These are phyloP conservation scores for Delphinella strobiligena DNA, from an alignment of 2,329 filamentous ascomycete genomes.

Conservation along the genomic window DNA sequence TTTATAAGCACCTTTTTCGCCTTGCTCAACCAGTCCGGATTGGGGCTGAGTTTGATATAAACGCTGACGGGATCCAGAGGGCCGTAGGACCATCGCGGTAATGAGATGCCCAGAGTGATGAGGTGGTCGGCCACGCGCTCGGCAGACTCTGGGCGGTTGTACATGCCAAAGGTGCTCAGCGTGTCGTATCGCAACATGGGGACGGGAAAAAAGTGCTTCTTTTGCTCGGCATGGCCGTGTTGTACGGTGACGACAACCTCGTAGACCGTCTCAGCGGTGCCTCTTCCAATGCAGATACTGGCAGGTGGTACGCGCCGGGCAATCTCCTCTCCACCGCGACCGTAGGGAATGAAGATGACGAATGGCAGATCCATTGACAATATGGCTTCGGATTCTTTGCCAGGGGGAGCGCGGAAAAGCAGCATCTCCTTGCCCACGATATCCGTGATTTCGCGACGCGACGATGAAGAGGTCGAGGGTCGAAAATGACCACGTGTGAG, in stretches of 20 bases:
- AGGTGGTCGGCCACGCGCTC: conserved; percentile 80
- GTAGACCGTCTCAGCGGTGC: conserved; percentile 94
- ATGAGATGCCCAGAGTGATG: conserved; percentile 79
- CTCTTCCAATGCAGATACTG: conserved; percentile 76
- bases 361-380: conserved; percentile 96
- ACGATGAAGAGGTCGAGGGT: conserved; percentile 40
- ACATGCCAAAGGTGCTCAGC: conserved; percentile 97
- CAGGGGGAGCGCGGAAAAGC: conserved; percentile 73
- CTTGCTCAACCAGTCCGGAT: conserved; percentile 82
- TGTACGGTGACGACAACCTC: conserved; percentile 94
- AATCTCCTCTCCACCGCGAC: conserved; percentile 78
- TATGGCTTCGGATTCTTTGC: conserved; percentile 76
- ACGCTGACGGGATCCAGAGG: conserved; percentile 91
- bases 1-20: conserved; percentile 86
- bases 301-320: conserved; percentile 85
- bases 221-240: conserved; percentile 75
- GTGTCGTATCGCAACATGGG: conserved; percentile 92
- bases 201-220: conserved; percentile 83
- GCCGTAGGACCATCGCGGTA: conserved; percentile 93
- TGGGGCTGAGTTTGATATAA: conserved; percentile 87
- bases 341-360: conserved; percentile 93
- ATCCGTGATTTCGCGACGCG: conserved; percentile 75
- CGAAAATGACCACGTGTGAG: conserved; percentile 75
- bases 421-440: conserved; percentile 93
- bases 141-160: conserved; percentile 86